Conservation (phyloP, 331 rosid species). For the Ulmus americana region DNA sequence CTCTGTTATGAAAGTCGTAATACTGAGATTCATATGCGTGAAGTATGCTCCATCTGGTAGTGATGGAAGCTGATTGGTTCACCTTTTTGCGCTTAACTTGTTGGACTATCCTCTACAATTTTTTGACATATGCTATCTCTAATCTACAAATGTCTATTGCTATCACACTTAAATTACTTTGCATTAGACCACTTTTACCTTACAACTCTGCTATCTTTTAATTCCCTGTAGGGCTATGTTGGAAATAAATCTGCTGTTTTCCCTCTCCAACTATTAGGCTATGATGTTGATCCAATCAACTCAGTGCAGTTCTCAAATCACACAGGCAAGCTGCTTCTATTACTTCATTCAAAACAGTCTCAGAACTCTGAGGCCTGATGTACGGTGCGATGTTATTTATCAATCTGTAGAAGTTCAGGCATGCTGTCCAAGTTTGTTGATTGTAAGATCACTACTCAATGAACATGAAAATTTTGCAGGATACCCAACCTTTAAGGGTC, state of each 20-base stretch:
- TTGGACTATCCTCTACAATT: neutral
- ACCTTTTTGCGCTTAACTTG: neutral
- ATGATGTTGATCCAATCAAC: constrained; percentile 85
- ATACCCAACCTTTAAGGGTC: constrained; percentile 84
- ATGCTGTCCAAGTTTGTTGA: constrained; percentile 25
- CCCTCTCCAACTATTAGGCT: constrained; percentile 78
- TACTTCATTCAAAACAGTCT: constrained; percentile 35
- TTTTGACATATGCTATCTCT: neutral
- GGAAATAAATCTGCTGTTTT: constrained; percentile 86
- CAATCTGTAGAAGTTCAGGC: constrained; percentile 26
- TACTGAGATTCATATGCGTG: neutral
- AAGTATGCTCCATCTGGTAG: neutral
- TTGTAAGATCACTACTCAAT: constrained; percentile 25
- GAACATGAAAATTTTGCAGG: constrained; percentile 44
- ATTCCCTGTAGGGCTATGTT: constrained; percentile 58
- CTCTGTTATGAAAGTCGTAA: neutral
- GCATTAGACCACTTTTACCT: neutral
- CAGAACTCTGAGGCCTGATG: constrained; percentile 38
- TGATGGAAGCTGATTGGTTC: neutral
- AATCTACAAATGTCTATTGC: neutral
- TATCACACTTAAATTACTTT: neutral
- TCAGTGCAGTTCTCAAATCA: constrained; percentile 91
- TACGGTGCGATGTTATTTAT: constrained; percentile 41
- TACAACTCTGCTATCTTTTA: neutral
- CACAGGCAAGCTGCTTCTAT: constrained; percentile 73